These are phyloP conservation scores for Leavenworthia alabamica DNA, from an alignment of 345 rosid species.

Conservation along the genomic window DNA sequence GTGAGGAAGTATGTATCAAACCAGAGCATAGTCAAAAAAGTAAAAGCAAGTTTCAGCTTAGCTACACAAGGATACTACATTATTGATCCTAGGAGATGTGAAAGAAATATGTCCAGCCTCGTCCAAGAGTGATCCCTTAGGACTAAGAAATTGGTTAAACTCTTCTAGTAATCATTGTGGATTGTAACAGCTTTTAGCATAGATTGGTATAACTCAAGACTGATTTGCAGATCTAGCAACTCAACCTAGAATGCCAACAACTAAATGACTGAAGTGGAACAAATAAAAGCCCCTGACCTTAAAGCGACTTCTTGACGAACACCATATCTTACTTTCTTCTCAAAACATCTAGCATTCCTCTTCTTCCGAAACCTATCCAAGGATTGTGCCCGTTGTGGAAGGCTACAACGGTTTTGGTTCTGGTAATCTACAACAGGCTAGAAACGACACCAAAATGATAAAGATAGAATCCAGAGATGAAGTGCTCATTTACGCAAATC, in stretches of 20 bases:
- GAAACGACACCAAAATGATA: slow-evolving; percentile 4
- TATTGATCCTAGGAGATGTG: neutral
- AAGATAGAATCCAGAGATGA: neutral
- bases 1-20: neutral
- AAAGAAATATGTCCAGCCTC: slow-evolving; percentile 5
- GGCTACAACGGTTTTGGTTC: slow-evolving; percentile 51
- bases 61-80: neutral
- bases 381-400: slow-evolving; percentile 84
- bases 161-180: neutral
- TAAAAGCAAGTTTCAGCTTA: neutral
- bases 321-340: slow-evolving; percentile 87
- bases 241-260: neutral
- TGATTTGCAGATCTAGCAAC: neutral
- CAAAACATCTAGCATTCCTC: slow-evolving; percentile 86
- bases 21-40: neutral
- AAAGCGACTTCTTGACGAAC: slow-evolving; percentile 98
- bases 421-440: slow-evolving; percentile 59
- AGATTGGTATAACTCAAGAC: neutral
- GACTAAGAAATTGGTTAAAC: neutral
- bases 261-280: neutral
- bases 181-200: neutral
- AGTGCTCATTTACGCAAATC: too few species aligned
- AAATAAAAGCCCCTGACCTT: slow-evolving; percentile 43
- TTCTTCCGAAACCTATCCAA: slow-evolving; percentile 84
- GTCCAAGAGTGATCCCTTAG: neutral